phyloP scores from a whole-genome alignment of 83 land plant species.

The Picea abies region DNA sequence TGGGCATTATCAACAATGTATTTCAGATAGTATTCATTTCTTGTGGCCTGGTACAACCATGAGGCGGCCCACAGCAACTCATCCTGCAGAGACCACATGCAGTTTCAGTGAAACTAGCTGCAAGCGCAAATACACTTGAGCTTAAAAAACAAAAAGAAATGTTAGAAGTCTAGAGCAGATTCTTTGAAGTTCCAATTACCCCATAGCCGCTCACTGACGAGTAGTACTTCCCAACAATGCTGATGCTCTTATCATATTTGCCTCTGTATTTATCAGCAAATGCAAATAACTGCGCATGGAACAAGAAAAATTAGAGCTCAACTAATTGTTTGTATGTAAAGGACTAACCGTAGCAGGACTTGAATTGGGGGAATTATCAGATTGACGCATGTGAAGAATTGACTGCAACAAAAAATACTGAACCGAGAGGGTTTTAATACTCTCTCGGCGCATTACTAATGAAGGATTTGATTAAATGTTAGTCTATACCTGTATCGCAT shows the following conservation, averaged over 20 bases:
- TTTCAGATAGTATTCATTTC: constrained; percentile 45
- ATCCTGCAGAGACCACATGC: constrained; percentile 32
- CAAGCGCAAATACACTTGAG: not conserved
- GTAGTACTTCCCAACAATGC: constrained; percentile 34
- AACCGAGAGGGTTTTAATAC: no score
- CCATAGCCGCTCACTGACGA: constrained; percentile 41
- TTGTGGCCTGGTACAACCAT: constrained; percentile 88
- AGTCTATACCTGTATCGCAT: constrained; percentile 43
- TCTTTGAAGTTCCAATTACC: constrained; percentile 1
- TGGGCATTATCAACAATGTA: constrained; percentile 59
- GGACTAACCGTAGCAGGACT: not conserved
- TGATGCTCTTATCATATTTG: constrained; percentile 43
- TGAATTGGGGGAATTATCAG: constrained; percentile 33
- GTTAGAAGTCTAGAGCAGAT: not conserved
- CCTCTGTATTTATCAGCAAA: constrained; percentile 56
- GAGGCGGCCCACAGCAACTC: constrained; percentile 87
- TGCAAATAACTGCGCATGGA: constrained; percentile 30
- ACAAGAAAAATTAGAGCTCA: constrained; percentile 22
- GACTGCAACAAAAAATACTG: constrained; percentile 41
- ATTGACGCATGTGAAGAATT: constrained; percentile 60
- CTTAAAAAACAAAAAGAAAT: not conserved
- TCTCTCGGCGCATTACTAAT: no score
- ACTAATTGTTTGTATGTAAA: constrained; percentile 3
- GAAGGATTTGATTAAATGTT: no score
- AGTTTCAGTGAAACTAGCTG: not conserved